Percentiles rank a stretch among this genome's conserved stretches.
These are phyloP conservation scores for Hyaloperonospora arabidopsidis DNA, from an alignment of 352 stramenopile species.

Conservation along the genomic window DNA sequence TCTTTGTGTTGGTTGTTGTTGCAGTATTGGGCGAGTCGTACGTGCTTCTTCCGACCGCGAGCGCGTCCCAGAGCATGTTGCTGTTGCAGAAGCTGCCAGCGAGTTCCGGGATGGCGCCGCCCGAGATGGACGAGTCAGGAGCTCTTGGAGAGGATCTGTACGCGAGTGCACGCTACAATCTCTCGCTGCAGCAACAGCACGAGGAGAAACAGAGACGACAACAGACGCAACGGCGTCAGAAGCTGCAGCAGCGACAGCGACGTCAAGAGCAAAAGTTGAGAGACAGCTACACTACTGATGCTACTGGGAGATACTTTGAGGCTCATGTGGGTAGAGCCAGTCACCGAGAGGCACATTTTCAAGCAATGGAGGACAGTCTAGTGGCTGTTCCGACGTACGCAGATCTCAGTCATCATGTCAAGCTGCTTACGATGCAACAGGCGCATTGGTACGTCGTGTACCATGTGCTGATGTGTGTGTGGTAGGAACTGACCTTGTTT, in stretches of 20 bases:
- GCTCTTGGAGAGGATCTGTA: conserved; percentile 32
- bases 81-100: conserved; percentile 33
- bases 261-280: conserved; percentile 24
- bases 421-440: conserved; percentile 59
- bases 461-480: too few relatives aligned
- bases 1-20: background rate
- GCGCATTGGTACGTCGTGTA: conserved; percentile 47
- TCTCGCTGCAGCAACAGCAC: conserved; percentile 39
- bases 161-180: conserved; percentile 37
- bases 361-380: conserved; percentile 47
- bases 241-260: conserved; percentile 19
- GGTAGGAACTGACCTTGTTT: background rate
- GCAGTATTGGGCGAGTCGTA: conserved; percentile 62
- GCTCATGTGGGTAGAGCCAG: conserved; percentile 17
- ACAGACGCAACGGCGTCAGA: conserved; percentile 22
- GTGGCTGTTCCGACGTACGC: conserved; percentile 57
- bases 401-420: conserved; percentile 64
- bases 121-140: conserved; percentile 29
- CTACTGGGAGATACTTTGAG: conserved; percentile 16
- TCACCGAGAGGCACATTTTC: conserved; percentile 13
- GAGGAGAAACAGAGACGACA: conserved; percentile 26
- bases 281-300: conserved; percentile 19
- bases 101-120: conserved; percentile 6
- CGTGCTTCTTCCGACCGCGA: conserved; percentile 60
- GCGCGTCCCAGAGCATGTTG: conserved; percentile 51